Evolutionary conservation across 208 protist genomes (phyloP), one percentile per base, ranked within the genome.

Genomic region (Trypanosomatidae sp.): DNA sequence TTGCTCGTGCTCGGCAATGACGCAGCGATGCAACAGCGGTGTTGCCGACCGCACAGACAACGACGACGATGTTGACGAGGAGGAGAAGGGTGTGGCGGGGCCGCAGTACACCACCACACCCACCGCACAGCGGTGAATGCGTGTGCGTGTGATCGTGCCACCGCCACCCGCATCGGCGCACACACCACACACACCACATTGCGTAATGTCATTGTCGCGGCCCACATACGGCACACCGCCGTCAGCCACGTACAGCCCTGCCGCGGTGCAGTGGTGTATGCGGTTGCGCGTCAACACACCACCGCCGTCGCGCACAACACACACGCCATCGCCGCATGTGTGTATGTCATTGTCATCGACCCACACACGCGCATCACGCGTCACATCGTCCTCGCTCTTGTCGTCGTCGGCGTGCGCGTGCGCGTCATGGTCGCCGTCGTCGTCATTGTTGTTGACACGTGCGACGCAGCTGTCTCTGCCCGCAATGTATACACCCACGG

Each of bases 241-340:
- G 51, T 67, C 54, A 7, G 46, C 65, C 4, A 88, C 48, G 61
- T 88, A 92, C 3, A 92, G 50, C 15, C 79, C 78, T 22, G 51
- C 53, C 33, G 66, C 71, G 33, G 55, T 35, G 41, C 84, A 92
- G 42, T 77, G 42, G 41, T 65, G 46, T 27, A 92, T 77, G 22
- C 42, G 54, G 53, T 92, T 92, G 18, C 53, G 55, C 1, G 21
- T 61, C 56, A 88, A 85, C 11, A 27, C 38, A 30, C 84, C 79
- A 7, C 16, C 30, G 20, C 73, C 79, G 27, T 70, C 61, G 27
- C 49, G 61, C 1, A 71, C 64, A 18, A 66, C 42, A 32, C 50
- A 70, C 26, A 88, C 51, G 43, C 84, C 84, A 48, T 92, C 84
- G 27, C 66, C 27, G 60, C 70, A 88, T 48, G 78, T 56, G 49